phyloP scores from a whole-genome alignment of 2,329 filamentous ascomycete species.

The Ceratocystis papillata region DNA sequence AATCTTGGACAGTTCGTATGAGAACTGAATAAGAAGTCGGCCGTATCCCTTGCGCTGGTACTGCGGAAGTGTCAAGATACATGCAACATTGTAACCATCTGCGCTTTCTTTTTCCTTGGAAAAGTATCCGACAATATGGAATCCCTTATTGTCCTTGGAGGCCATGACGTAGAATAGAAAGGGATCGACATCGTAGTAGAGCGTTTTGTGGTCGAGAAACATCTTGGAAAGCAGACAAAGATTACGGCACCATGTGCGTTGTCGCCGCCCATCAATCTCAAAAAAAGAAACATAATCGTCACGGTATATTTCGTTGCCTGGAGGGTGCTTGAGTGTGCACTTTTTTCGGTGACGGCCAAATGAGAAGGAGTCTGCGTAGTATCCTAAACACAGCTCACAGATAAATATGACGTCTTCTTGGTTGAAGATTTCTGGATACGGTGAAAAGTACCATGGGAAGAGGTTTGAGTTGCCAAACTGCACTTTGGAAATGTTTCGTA shows the following conservation, averaged over 20 bases:
- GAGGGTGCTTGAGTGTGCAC: slow-evolving; percentile 82
- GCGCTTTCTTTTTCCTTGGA: slow-evolving; percentile 97
- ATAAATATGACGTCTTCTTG: slow-evolving; percentile 88
- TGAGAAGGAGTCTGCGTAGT: slow-evolving; percentile 72
- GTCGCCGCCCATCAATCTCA: slow-evolving; percentile 88
- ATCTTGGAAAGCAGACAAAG: slow-evolving; percentile 89
- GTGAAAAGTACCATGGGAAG: slow-evolving; percentile 98
- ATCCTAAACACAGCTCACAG: slow-evolving; percentile 92
- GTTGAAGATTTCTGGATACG: slow-evolving; percentile 81
- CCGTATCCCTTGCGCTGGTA: slow-evolving; percentile 94
- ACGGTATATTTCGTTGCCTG: slow-evolving; percentile 95
- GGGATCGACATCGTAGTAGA: slow-evolving; percentile 99
- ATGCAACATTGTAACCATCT: slow-evolving; percentile 95
- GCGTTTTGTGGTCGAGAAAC: slow-evolving; percentile 93
- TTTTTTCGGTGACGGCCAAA: slow-evolving; percentile 81
- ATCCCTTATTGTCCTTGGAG: slow-evolving; percentile 74
- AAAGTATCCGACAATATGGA: slow-evolving; percentile 97
- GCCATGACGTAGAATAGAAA: slow-evolving; percentile 99
- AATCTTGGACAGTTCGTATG: slow-evolving; percentile 89
- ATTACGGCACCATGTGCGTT: slow-evolving; percentile 93
- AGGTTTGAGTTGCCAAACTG: slow-evolving; percentile 89
- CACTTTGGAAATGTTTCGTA: slow-evolving; percentile 85
- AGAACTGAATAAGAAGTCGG: slow-evolving; percentile 88
- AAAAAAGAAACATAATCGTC: slow-evolving; percentile 92
- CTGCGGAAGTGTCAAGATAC: slow-evolving; percentile 91